Conservation (phyloP, 352 stramenopile species). For the Phytophthora palmivora region DNA sequence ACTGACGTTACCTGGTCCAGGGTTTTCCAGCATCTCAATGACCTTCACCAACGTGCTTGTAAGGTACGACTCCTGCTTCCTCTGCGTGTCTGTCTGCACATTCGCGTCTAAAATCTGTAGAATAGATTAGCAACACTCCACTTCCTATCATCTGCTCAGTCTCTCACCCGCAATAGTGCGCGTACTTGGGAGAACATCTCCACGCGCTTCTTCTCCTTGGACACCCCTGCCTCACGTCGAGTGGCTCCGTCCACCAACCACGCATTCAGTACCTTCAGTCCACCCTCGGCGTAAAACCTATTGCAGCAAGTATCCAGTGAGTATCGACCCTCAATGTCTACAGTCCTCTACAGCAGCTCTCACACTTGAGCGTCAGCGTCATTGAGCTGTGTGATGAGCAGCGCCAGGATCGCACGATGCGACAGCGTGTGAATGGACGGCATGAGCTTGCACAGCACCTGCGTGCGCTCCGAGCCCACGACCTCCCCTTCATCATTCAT, state of each 20-base stretch:
- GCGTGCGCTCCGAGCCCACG: conserved; percentile 71
- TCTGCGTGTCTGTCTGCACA: conserved; percentile 65
- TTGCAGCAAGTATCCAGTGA: background rate
- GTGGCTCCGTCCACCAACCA: conserved; percentile 64
- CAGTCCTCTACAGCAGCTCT: background rate
- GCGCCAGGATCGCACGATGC: conserved; percentile 79
- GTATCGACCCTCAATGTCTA: background rate
- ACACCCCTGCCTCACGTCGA: conserved; percentile 44
- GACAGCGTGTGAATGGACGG: conserved; percentile 82
- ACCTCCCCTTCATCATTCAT: conserved; percentile 87
- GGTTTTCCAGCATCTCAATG: conserved; percentile 71
- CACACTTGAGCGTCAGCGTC: conserved; percentile 76
- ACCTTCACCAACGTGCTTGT: conserved; percentile 64
- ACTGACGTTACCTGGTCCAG: conserved; percentile 48
- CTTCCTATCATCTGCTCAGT: background rate
- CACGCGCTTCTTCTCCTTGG: conserved; percentile 68
- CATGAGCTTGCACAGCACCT: conserved; percentile 87
- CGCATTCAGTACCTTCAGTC: conserved; percentile 77
- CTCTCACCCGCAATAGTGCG: conserved; percentile 64
- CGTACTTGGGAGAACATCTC: conserved; percentile 85
- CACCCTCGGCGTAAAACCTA: conserved; percentile 80
- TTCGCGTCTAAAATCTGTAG: conserved; percentile 73
- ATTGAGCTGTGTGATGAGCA: conserved; percentile 75
- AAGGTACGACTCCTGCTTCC: conserved; percentile 77
- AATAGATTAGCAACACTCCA: conserved; percentile 2